Conservation (phyloP, 805 yeast species). For the Ogataea trehaloabstinens region DNA sequence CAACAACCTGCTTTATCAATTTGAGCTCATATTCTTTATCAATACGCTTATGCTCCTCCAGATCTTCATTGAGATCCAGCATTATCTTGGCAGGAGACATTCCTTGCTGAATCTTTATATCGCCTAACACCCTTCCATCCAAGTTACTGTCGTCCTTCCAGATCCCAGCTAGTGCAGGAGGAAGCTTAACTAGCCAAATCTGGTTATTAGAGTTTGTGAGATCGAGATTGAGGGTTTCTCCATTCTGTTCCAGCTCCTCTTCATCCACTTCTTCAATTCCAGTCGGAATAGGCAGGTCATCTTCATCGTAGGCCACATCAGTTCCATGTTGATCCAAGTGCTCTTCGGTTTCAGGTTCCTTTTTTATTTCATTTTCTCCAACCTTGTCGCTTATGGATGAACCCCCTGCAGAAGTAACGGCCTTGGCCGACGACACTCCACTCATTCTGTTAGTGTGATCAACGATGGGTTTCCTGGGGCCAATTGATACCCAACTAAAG, state of each 20-base stretch:
- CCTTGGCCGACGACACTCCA: conserved; percentile 6
- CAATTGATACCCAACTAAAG: not conserved
- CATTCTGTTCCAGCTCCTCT: conserved; percentile 36
- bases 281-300: conserved; percentile 32
- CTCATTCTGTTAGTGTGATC: conserved; percentile 10
- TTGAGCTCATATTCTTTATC: conserved; percentile 85
- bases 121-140: conserved; percentile 76
- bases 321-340: conserved; percentile 4
- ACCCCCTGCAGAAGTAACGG: not conserved
- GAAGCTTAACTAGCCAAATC: conserved; percentile 90
- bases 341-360: conserved; percentile 12
- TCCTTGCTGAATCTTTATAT: conserved; percentile 65
- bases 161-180: conserved; percentile 77
- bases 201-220: conserved; percentile 60
- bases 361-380: conserved; percentile 1
- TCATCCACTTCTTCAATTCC: conserved; percentile 36
- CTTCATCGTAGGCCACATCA: conserved; percentile 29
- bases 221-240: conserved; percentile 79
- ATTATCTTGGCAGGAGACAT: conserved; percentile 44
- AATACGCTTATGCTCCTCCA: conserved; percentile 48
- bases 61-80: conserved; percentile 51
- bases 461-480: not conserved
- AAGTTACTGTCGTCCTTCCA: conserved; percentile 67
- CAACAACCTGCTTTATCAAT: conserved; percentile 74
- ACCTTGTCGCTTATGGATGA: not conserved